Conservation (phyloP, 23 red algal genomes). For the Gracilaria gracilis region DNA sequence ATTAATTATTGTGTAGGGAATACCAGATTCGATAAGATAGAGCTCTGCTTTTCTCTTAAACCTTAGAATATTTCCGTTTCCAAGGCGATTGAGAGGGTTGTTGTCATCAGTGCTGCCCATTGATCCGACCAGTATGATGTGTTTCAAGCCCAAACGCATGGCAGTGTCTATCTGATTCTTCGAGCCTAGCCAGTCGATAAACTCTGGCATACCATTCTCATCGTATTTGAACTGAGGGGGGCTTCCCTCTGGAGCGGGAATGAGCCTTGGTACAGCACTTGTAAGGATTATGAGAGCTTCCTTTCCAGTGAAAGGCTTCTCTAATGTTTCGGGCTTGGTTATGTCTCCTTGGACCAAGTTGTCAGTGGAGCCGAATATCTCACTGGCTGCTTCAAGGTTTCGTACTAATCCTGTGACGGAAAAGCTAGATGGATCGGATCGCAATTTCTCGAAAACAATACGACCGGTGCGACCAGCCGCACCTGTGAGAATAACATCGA, state of each 20-base stretch:
- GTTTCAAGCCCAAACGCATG: constrained; percentile 68
- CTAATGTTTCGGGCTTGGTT: constrained; percentile 59
- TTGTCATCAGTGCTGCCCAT: constrained; percentile 75
- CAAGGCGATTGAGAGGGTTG: constrained; percentile 82
- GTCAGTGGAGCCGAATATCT: constrained; percentile 25
- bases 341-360: constrained; percentile 70
- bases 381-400: constrained; percentile 19
- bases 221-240: constrained; percentile 70
- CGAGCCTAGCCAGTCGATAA: constrained; percentile 67
- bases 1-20: constrained; percentile 86
- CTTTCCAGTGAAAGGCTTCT: constrained; percentile 36
- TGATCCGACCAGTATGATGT: constrained; percentile 75
- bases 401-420: constrained; percentile 67
- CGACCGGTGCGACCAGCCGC: constrained; percentile 82
- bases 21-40: constrained; percentile 77
- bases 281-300: constrained; percentile 78
- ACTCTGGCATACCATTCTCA: constrained; percentile 63
- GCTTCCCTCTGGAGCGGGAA: constrained; percentile 47
- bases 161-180: constrained; percentile 80
- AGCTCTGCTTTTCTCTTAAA: constrained; percentile 82
- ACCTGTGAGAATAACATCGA: constrained; percentile 75
- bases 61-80: constrained; percentile 86
- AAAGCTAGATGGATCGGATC: constrained; percentile 31
- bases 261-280: constrained; percentile 65
- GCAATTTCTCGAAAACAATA: constrained; percentile 64